A percentile compares a stretch with the other conserved stretches of the same genome.
These are phyloP conservation scores for Jasminum sambac DNA, from an alignment of 257 asterid species.

Conservation along the genomic window DNA sequence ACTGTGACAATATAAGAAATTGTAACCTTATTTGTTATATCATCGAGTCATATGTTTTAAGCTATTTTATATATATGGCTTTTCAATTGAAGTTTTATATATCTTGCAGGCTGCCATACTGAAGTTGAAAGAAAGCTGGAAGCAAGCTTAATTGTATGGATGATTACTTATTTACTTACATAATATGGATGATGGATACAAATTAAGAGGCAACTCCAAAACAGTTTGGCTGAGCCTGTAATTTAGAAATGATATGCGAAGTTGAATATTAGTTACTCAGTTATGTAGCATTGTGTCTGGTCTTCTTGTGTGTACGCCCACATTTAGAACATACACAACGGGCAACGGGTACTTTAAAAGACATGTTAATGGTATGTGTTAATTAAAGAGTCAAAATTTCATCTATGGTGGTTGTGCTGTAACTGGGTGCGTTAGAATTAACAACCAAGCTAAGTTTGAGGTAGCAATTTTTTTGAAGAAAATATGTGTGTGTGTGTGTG, in stretches of 20 bases:
- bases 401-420: too few relatives aligned
- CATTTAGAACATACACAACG: too few relatives aligned
- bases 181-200: neutral
- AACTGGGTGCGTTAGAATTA: too few relatives aligned
- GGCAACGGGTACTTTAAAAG: too few relatives aligned
- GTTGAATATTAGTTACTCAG: neutral
- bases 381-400: too few relatives aligned
- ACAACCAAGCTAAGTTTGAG: too few relatives aligned
- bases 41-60: neutral
- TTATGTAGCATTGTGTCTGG: neutral
- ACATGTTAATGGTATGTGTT: too few relatives aligned
- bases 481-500: too few relatives aligned
- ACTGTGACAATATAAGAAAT: neutral
- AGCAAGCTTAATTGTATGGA: neutral
- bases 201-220: neutral
- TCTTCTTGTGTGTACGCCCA: too few relatives aligned
- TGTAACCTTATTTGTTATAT: neutral
- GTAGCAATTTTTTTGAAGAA: too few relatives aligned
- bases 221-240: neutral
- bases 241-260: neutral
- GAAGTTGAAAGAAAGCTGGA: constrained; percentile 12
- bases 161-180: neutral
- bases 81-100: neutral
- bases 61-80: neutral
- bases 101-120: constrained; percentile 33